Percentiles rank a stretch among this genome's conserved stretches.
Conservation (phyloP, 495 filamentous ascomycete species). For the Geopyxis carbonaria region DNA sequence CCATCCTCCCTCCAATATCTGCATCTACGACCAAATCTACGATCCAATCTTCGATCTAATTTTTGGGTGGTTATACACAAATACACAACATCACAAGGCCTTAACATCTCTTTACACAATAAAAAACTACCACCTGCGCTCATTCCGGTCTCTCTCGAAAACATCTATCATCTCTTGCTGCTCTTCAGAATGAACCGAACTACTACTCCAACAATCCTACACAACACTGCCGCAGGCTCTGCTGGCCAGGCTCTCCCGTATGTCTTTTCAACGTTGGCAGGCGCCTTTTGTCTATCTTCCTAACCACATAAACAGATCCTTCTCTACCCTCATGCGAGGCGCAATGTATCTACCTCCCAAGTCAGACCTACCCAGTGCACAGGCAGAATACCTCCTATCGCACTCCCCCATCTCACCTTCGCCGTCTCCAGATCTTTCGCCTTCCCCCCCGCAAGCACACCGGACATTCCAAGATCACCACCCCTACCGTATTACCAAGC, state of each 20-base stretch:
- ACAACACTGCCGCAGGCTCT: conserved; percentile 55
- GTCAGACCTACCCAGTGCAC: neutral
- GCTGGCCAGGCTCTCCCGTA: conserved; percentile 8
- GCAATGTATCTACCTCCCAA: conserved; percentile 2
- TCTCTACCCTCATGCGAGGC: conserved; percentile 2
- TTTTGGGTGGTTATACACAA: conserved; percentile 22
- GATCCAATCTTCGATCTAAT: conserved; percentile 30
- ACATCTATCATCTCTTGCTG: conserved; percentile 62
- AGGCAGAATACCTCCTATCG: neutral
- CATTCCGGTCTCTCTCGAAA: conserved; percentile 36
- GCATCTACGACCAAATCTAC: conserved; percentile 51
- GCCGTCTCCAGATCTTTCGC: conserved; percentile 10
- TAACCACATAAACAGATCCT: neutral
- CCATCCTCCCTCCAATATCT: no score
- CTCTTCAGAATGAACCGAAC: conserved; percentile 82
- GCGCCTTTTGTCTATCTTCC: neutral
- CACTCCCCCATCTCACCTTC: conserved; percentile 3
- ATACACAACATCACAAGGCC: no score
- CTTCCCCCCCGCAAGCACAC: conserved; percentile 8
- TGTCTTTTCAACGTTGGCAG: no score
- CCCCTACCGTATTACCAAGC: conserved; percentile 9
- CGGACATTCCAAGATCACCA: conserved; percentile 10
- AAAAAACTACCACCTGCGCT: conserved; percentile 7
- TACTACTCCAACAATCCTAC: conserved; percentile 89
- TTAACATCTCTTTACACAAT: no score